Evolutionary conservation across 768 basidiomycete genomes (phyloP).

Genomic region (Tulasnella sp.): DNA sequence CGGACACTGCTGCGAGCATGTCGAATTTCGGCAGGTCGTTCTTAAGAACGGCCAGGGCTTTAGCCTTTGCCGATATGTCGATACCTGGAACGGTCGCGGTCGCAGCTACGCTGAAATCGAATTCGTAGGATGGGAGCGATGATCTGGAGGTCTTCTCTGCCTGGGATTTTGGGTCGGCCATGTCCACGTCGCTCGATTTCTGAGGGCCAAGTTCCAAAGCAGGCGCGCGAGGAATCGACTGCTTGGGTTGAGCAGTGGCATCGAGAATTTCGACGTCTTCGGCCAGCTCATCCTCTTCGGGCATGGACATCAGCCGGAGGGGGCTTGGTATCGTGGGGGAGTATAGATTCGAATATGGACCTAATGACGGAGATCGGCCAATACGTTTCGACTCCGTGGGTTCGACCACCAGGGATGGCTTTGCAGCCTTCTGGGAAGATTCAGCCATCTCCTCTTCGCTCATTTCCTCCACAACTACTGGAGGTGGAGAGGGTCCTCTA

Average conservation of each 20-base stretch:
- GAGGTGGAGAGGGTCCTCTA: neutral
- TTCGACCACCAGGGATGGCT: conserved; percentile 12
- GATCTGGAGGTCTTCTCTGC: neutral
- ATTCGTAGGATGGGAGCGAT: neutral
- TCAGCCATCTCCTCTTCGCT: neutral
- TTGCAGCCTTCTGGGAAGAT: neutral
- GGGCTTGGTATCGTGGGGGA: conserved; percentile 15
- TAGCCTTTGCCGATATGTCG: neutral
- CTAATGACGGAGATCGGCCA: conserved; percentile 12
- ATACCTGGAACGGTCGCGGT: neutral
- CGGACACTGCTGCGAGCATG: neutral
- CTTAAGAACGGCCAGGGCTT: neutral
- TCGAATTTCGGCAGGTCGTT: neutral
- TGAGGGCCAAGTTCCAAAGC: neutral
- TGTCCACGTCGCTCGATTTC: neutral
- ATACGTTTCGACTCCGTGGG: conserved; percentile 2
- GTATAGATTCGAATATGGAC: conserved; percentile 1
- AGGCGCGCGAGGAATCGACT: neutral
- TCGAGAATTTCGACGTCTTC: conserved; percentile 1
- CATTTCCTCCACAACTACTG: conserved; percentile 4
- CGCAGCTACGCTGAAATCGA: neutral
- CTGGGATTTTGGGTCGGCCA: neutral
- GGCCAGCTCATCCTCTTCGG: neutral
- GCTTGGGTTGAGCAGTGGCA: neutral
- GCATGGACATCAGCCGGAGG: conserved; percentile 17